A percentile compares a stretch with the other conserved stretches of the same genome.
These are phyloP conservation scores for Oryza brachyantha DNA, from an alignment of 176 grass and related monocot species.

Conservation along the genomic window DNA sequence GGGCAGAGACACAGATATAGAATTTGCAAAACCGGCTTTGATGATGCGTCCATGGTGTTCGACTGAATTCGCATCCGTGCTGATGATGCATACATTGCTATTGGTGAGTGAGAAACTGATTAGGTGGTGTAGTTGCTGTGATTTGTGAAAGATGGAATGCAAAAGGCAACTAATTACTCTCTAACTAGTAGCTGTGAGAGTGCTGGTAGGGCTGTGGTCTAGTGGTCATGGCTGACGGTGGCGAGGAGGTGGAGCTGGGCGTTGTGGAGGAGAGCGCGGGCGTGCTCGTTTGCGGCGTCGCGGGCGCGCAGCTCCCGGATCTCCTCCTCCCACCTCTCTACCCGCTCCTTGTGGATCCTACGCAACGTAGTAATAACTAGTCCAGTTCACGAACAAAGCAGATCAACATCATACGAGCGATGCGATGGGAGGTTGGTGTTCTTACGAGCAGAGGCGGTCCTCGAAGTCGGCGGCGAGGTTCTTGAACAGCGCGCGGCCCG, in stretches of 20 bases:
- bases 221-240: constrained; percentile 48
- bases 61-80: too few relatives aligned
- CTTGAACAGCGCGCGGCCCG: constrained; percentile 73
- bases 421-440: too few relatives aligned
- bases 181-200: too few relatives aligned
- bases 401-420: too few relatives aligned
- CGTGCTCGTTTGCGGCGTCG: constrained; percentile 65
- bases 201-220: neutral
- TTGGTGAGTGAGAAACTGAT: too few relatives aligned
- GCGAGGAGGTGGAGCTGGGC: constrained; percentile 77
- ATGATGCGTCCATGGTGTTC: neutral
- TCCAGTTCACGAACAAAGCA: too few relatives aligned
- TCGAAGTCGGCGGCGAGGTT: constrained; percentile 77
- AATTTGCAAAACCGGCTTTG: neutral
- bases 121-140: too few relatives aligned
- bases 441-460: constrained; percentile 80
- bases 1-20: too few relatives aligned
- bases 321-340: constrained; percentile 85
- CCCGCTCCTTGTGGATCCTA: constrained; percentile 81
- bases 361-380: too few relatives aligned
- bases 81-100: too few relatives aligned
- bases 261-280: constrained; percentile 57
- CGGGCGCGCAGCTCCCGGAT: constrained; percentile 67
- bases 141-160: too few relatives aligned
- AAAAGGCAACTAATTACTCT: too few relatives aligned